Conservation (phyloP, 2,329 filamentous ascomycete species). For the Cephalotrichum gorgonifer region DNA sequence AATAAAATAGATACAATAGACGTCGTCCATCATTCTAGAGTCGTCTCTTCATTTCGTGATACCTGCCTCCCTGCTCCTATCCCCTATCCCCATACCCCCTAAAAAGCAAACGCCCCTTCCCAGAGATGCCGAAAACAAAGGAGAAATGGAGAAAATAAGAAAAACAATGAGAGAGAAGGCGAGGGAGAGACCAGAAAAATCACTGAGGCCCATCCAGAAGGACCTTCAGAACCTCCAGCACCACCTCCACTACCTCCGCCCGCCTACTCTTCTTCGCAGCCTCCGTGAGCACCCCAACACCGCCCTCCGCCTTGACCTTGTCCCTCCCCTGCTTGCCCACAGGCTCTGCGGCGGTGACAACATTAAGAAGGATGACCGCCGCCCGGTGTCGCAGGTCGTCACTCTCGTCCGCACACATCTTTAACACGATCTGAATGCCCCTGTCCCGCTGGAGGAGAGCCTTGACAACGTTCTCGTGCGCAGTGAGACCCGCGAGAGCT, state of each 20-base stretch:
- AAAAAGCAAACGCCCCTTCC: background rate
- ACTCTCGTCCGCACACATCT: constrained; percentile 62
- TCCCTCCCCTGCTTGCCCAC: constrained; percentile 50
- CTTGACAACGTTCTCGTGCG: constrained; percentile 63
- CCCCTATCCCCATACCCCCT: background rate
- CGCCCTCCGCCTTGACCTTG: constrained; percentile 51
- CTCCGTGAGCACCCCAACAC: constrained; percentile 57
- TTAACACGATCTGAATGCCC: constrained; percentile 70
- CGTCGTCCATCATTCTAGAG: background rate
- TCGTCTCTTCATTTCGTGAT: background rate
- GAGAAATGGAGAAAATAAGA: background rate
- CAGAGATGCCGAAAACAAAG: background rate
- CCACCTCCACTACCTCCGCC: constrained; percentile 59
- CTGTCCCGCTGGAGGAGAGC: constrained; percentile 61
- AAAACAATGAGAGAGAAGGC: background rate
- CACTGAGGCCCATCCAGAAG: constrained; percentile 27
- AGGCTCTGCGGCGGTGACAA: constrained; percentile 57
- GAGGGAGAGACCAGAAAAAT: background rate
- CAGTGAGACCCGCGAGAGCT: constrained; percentile 74
- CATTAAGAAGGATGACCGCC: constrained; percentile 63
- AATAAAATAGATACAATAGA: background rate
- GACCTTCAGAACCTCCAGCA: constrained; percentile 63
- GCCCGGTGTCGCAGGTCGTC: constrained; percentile 64
- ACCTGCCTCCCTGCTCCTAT: background rate
- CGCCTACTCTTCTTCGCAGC: constrained; percentile 60